phyloP scores from a whole-genome alignment of 805 yeast genomes.

The Candida multigemmis region DNA sequence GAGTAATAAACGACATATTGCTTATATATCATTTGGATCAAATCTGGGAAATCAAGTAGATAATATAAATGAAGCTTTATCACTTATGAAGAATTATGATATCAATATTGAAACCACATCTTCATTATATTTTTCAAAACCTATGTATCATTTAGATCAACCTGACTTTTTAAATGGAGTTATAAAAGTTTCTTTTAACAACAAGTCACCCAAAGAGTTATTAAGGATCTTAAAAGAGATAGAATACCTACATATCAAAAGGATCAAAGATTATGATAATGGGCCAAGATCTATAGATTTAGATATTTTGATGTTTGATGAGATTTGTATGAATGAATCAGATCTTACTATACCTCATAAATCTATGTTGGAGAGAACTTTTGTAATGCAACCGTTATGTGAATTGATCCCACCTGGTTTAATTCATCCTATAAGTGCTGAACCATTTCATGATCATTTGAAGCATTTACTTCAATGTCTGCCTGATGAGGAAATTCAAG shows the following conservation, averaged over 20 bases:
- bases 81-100: conserved; percentile 27
- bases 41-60: conserved; percentile 66
- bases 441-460: conserved; percentile 64
- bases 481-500: conserved; percentile 37
- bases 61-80: conserved; percentile 52
- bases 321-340: conserved; percentile 42
- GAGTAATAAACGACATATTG: conserved; percentile 32
- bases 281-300: conserved; percentile 91
- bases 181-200: conserved; percentile 49
- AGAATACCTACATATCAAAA: conserved; percentile 60
- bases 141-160: conserved; percentile 85
- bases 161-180: conserved; percentile 80
- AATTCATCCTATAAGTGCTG: conserved; percentile 81
- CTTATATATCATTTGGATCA: conserved; percentile 82
- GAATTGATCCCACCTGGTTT: conserved; percentile 63
- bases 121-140: conserved; percentile 77
- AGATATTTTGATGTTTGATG: conserved; percentile 73
- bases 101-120: conserved; percentile 56
- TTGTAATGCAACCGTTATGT: conserved; percentile 82
- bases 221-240: conserved; percentile 57
- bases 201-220: conserved; percentile 53
- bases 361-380: conserved; percentile 79
- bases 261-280: conserved; percentile 76
- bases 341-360: conserved; percentile 77
- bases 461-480: conserved; percentile 31